Percentiles rank a stretch among this genome's conserved stretches.
Evolutionary conservation across 495 filamentous ascomycete species (phyloP).

Genomic region (Tuber calosporum): DNA sequence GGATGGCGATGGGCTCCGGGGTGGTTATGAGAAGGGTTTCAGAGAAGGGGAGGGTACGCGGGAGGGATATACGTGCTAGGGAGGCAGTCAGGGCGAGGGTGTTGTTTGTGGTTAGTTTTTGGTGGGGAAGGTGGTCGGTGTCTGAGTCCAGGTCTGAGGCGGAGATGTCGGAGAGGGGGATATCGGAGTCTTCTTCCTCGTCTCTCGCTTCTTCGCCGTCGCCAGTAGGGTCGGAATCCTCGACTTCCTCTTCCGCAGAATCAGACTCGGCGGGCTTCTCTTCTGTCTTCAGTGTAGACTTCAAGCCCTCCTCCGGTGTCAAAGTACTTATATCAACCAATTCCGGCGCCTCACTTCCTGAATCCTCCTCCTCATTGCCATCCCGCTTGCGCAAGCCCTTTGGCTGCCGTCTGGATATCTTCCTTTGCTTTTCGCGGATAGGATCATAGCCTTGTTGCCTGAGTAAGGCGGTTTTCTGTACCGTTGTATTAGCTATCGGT

Average conservation of each 20-base stretch:
- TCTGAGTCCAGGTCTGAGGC: conserved; percentile 62
- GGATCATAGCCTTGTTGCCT: conserved; percentile 35
- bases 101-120: conserved; percentile 97
- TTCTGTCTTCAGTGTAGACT: conserved; percentile 5
- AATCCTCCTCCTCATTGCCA: conserved; percentile 5
- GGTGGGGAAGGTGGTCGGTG: conserved; percentile 70
- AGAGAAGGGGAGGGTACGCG: conserved; percentile 52
- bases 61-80: conserved; percentile 66
- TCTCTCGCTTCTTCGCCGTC: conserved; percentile 25
- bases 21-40: conserved; percentile 55
- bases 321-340: conserved; percentile 21
- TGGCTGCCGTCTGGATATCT: conserved; percentile 28
- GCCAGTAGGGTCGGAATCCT: conserved; percentile 17
- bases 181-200: conserved; percentile 46
- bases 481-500: conserved; percentile 9
- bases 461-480: conserved; percentile 37
- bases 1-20: conserved; percentile 45
- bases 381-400: conserved; percentile 17
- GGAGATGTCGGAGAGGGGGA: conserved; percentile 68
- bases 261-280: conserved; percentile 14
- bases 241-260: conserved; percentile 21
- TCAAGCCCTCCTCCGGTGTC: background rate
- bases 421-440: conserved; percentile 33
- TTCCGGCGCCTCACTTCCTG: conserved; percentile 23
- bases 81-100: conserved; percentile 70